These are phyloP conservation scores for Aspergillus pseudotamarii DNA, from an alignment of 2,329 filamentous ascomycete genomes.

Conservation along the genomic window DNA sequence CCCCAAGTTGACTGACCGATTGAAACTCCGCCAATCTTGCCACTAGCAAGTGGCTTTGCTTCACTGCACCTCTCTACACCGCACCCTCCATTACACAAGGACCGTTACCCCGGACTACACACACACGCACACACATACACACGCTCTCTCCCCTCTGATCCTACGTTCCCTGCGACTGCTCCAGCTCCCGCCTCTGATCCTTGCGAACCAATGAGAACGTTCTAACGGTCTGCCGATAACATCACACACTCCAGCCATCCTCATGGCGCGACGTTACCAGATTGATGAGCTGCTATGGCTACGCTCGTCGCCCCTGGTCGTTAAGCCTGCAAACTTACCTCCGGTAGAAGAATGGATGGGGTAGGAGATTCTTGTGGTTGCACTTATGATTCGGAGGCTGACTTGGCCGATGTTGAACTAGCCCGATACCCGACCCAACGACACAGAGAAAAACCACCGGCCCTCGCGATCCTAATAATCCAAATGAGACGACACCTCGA, in stretches of 20 bases:
- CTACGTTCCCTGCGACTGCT: constrained; percentile 6
- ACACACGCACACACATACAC: not conserved
- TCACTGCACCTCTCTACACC: constrained; percentile 1
- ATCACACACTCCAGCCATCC: constrained; percentile 25
- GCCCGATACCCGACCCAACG: constrained; percentile 46
- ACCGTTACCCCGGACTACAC: constrained; percentile 1
- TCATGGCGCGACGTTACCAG: constrained; percentile 66
- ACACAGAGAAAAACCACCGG: constrained; percentile 42
- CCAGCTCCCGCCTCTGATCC: constrained; percentile 10
- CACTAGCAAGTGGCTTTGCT: constrained; percentile 18
- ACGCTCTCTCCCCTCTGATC: not conserved
- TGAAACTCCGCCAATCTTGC: constrained; percentile 19
- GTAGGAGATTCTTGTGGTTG: constrained; percentile 52
- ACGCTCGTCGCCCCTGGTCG: constrained; percentile 78
- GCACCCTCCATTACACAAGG: constrained; percentile 8
- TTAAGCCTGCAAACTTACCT: constrained; percentile 76
- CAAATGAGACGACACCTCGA: constrained; percentile 37
- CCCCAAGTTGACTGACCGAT: constrained; percentile 15
- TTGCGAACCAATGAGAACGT: constrained; percentile 32
- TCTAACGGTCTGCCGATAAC: constrained; percentile 25
- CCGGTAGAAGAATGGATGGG: constrained; percentile 96
- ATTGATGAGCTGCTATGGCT: constrained; percentile 75
- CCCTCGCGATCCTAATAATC: constrained; percentile 38
- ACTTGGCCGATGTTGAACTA: constrained; percentile 26
- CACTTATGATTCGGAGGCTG: constrained; percentile 22